Evolutionary conservation across 805 yeast genomes (phyloP).

Genomic region (Yarrowia phangngaensis): DNA sequence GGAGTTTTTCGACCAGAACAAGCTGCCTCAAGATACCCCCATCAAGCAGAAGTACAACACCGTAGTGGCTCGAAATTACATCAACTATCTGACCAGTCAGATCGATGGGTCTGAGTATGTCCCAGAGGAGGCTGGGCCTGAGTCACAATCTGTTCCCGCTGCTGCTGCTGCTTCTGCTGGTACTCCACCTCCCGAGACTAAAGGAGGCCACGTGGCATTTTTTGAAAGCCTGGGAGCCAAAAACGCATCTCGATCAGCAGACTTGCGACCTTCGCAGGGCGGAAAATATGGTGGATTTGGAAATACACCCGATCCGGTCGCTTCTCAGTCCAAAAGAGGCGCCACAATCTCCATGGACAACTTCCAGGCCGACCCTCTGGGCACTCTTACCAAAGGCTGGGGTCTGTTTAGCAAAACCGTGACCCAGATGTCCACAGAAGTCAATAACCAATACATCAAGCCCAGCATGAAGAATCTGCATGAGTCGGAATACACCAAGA

Average conservation of each 20-base stretch:
- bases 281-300: slow-evolving; percentile 54
- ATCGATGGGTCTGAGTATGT: slow-evolving; percentile 68
- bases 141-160: background rate
- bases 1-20: slow-evolving; percentile 64
- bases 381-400: slow-evolving; percentile 92
- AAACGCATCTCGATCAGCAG: slow-evolving; percentile 68
- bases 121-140: slow-evolving; percentile 13
- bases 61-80: slow-evolving; percentile 91
- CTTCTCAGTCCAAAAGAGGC: slow-evolving; percentile 21
- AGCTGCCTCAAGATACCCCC: slow-evolving; percentile 60
- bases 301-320: slow-evolving; percentile 28
- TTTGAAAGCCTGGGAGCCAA: slow-evolving; percentile 73
- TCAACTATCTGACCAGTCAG: slow-evolving; percentile 68
- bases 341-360: slow-evolving; percentile 32
- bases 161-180: slow-evolving; percentile 5
- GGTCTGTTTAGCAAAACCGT: slow-evolving; percentile 85
- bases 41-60: slow-evolving; percentile 79
- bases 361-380: slow-evolving; percentile 70
- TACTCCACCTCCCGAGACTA: slow-evolving; percentile 38
- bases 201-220: slow-evolving; percentile 61
- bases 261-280: slow-evolving; percentile 88
- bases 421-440: slow-evolving; percentile 76
- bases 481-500: slow-evolving; percentile 72
- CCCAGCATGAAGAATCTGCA: slow-evolving; percentile 83
- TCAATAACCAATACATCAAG: slow-evolving; percentile 80